Evolutionary conservation across 495 filamentous ascomycete species (phyloP).

Genomic region (Beverwykella pulmonaria): DNA sequence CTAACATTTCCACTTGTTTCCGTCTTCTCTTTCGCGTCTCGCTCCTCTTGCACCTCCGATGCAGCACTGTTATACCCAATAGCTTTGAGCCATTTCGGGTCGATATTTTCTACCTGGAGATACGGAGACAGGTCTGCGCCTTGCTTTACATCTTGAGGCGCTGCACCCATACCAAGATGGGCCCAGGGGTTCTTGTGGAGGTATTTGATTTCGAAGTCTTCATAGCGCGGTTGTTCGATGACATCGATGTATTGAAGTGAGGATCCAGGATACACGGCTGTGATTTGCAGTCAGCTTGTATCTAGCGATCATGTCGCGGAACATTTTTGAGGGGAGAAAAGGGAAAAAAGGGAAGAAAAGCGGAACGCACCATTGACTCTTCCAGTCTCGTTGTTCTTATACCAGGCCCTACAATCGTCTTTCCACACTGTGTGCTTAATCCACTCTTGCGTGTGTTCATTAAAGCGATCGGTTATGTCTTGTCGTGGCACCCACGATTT

Average conservation of each 20-base stretch:
- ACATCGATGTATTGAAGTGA: conserved; percentile 43
- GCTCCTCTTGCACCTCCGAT: not conserved
- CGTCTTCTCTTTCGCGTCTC: conserved; percentile 19
- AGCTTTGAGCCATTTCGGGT: conserved; percentile 43
- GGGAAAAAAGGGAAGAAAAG: not conserved
- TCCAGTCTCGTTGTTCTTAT: conserved; percentile 47
- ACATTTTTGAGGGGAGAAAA: not conserved
- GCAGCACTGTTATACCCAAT: conserved; percentile 17
- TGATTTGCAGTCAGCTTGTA: no score
- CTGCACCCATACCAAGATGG: conserved; percentile 43
- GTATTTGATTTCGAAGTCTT: conserved; percentile 47
- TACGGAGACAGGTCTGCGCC: conserved; percentile 42
- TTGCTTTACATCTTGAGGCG: conserved; percentile 20
- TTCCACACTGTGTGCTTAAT: conserved; percentile 49
- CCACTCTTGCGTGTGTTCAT: conserved; percentile 46
- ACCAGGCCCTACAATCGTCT: conserved; percentile 44
- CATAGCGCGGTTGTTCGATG: conserved; percentile 41
- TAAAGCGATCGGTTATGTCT: conserved; percentile 43
- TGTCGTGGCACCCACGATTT: conserved; percentile 44
- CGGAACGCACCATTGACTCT: conserved; percentile 38
- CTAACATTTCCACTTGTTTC: conserved; percentile 18
- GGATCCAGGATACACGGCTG: conserved; percentile 44
- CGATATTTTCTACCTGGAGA: conserved; percentile 43
- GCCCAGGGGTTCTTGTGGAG: conserved; percentile 45
- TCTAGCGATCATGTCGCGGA: no score